phyloP scores from a whole-genome alignment of 2,329 filamentous ascomycete species.

The Colletotrichum sp. region DNA sequence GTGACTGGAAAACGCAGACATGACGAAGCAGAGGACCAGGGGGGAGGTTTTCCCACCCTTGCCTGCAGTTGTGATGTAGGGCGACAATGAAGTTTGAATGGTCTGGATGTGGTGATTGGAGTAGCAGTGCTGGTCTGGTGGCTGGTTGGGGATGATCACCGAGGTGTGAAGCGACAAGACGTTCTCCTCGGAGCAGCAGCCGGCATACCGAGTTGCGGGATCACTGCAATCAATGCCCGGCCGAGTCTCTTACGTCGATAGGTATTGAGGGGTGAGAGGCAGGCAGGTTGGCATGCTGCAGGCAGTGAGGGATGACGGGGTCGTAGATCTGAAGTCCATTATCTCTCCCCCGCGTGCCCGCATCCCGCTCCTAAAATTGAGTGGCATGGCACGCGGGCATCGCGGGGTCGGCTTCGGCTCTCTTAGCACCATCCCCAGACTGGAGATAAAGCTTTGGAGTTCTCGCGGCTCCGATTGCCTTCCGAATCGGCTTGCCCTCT shows the following conservation, averaged over 20 bases:
- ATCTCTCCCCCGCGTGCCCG: constrained; percentile 14
- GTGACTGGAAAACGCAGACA: constrained; percentile 5
- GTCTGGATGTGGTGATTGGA: neutral
- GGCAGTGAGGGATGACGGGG: constrained; percentile 4
- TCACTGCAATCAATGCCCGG: neutral
- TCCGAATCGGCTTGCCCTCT: neutral
- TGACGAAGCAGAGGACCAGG: constrained; percentile 2
- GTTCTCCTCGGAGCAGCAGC: neutral
- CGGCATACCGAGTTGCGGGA: neutral
- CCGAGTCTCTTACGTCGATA: neutral
- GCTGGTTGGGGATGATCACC: neutral
- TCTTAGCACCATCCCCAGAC: constrained; percentile 6
- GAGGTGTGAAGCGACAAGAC: neutral
- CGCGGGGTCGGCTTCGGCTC: constrained; percentile 8
- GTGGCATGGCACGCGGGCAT: neutral
- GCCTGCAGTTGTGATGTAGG: neutral
- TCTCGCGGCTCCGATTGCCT: neutral
- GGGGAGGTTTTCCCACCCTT: neutral
- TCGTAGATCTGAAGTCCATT: neutral
- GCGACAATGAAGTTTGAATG: neutral
- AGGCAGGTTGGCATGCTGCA: neutral
- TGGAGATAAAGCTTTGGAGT: neutral
- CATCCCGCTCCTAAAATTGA: neutral
- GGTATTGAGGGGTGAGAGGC: neutral
- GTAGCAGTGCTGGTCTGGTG: neutral